Evolutionary conservation across 2,329 filamentous ascomycete genomes (phyloP).

Genomic region (Lasiodiplodia sp.): DNA sequence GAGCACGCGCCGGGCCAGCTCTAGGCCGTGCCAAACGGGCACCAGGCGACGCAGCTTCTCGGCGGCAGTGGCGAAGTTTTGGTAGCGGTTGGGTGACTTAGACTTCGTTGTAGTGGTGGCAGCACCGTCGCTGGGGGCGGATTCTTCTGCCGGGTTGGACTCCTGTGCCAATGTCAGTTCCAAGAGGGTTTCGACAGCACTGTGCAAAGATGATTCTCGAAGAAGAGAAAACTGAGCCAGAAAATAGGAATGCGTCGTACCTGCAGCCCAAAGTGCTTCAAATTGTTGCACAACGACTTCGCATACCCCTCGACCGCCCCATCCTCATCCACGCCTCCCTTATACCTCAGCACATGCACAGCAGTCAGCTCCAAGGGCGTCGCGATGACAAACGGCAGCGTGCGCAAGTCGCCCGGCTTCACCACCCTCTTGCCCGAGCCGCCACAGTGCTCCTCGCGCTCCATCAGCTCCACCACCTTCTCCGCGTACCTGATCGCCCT

Average conservation of each 20-base stretch:
- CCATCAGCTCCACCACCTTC: conserved; percentile 51
- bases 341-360: conserved; percentile 46
- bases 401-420: conserved; percentile 40
- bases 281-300: conserved; percentile 45
- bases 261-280: conserved; percentile 38
- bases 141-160: neutral
- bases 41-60: conserved; percentile 38
- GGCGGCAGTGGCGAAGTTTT: conserved; percentile 35
- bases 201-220: neutral
- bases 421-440: neutral
- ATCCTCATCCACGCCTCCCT: conserved; percentile 42
- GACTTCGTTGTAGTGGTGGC: conserved; percentile 4
- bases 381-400: conserved; percentile 49
- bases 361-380: conserved; percentile 54
- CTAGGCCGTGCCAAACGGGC: conserved; percentile 54
- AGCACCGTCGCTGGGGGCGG: neutral
- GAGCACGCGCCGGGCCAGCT: conserved; percentile 49
- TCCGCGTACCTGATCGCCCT: conserved; percentile 50
- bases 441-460: conserved; percentile 49
- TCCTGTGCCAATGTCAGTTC: neutral
- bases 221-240: no score
- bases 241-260: conserved; percentile 31
- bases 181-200: neutral
- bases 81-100: neutral
- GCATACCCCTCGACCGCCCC: conserved; percentile 51